A percentile compares a stretch with the other conserved stretches of the same genome.
These are phyloP conservation scores for Plectosphaerella plurivora DNA, from an alignment of 2,329 filamentous ascomycete species.

Conservation along the genomic window DNA sequence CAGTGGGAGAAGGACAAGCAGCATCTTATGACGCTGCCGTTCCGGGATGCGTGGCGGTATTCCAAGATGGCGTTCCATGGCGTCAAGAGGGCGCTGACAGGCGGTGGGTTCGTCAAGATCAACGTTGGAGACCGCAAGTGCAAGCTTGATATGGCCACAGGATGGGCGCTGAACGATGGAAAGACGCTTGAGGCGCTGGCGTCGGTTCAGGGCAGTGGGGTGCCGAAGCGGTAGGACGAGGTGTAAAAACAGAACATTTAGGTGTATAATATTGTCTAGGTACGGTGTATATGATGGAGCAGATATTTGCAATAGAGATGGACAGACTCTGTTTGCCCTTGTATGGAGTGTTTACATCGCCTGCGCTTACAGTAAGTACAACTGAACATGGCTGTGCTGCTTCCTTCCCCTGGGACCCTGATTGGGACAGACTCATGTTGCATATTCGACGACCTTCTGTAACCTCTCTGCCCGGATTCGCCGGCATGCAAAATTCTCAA, in stretches of 20 bases:
- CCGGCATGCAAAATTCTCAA: not conserved
- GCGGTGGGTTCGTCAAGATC: slow-evolving; percentile 52
- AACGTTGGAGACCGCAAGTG: slow-evolving; percentile 41
- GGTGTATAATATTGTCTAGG: not conserved
- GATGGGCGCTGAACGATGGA: slow-evolving; percentile 56
- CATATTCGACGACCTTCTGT: too few species aligned
- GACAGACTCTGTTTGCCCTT: too few species aligned
- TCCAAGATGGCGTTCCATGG: slow-evolving; percentile 36
- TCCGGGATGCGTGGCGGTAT: slow-evolving; percentile 43
- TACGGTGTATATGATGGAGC: not conserved
- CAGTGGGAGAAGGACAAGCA: slow-evolving; percentile 47
- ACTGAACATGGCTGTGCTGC: too few species aligned
- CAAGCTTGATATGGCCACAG: slow-evolving; percentile 54
- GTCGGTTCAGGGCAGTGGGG: slow-evolving; percentile 16
- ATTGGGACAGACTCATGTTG: too few species aligned
- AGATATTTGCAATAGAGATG: not conserved
- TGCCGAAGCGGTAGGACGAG: not conserved
- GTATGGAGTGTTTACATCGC: too few species aligned
- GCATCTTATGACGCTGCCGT: slow-evolving; percentile 53
- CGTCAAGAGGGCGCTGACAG: slow-evolving; percentile 46
- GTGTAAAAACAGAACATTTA: not conserved
- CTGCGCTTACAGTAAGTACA: too few species aligned
- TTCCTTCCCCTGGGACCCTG: too few species aligned
- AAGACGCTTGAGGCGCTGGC: slow-evolving; percentile 53
- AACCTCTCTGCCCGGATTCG: not conserved